phyloP scores from a whole-genome alignment of 169 alveolate genomes.

The Plasmodium blacklocki region DNA sequence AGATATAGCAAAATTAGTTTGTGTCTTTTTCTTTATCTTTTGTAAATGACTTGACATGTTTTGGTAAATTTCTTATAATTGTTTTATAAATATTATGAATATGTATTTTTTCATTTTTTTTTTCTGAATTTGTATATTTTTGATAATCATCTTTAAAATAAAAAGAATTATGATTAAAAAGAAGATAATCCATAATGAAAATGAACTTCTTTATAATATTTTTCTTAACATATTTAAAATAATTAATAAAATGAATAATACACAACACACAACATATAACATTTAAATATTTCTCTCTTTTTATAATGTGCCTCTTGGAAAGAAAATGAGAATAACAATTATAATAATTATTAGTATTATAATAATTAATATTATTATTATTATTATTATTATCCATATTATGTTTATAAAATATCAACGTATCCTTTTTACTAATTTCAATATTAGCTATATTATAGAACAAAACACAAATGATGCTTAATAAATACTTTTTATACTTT shows the following conservation, averaged over 20 bases:
- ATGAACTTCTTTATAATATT: conserved; percentile 21
- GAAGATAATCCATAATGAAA: conserved; percentile 36
- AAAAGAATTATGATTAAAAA: conserved; percentile 12
- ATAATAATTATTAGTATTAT: neutral
- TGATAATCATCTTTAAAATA: conserved; percentile 19
- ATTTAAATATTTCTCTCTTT: conserved; percentile 13
- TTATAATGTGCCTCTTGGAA: neutral
- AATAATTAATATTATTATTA: neutral
- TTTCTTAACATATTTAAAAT: conserved; percentile 57
- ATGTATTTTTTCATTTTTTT: neutral
- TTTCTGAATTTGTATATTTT: neutral
- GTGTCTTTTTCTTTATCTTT: conserved; percentile 1
- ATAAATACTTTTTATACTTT: conserved; percentile 36
- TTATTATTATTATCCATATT: neutral
- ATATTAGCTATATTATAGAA: neutral
- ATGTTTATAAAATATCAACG: conserved; percentile 4
- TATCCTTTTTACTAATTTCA: neutral
- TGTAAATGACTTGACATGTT: conserved; percentile 12
- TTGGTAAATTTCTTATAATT: conserved; percentile 55
- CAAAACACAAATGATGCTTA: conserved; percentile 34
- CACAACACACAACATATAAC: conserved; percentile 61
- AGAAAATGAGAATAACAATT: neutral
- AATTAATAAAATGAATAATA: conserved; percentile 37
- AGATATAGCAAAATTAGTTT: neutral
- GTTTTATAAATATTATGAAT: conserved; percentile 58